Conservation (phyloP, 257 asterid genomes). For the Ocimum tenuiflorum region DNA sequence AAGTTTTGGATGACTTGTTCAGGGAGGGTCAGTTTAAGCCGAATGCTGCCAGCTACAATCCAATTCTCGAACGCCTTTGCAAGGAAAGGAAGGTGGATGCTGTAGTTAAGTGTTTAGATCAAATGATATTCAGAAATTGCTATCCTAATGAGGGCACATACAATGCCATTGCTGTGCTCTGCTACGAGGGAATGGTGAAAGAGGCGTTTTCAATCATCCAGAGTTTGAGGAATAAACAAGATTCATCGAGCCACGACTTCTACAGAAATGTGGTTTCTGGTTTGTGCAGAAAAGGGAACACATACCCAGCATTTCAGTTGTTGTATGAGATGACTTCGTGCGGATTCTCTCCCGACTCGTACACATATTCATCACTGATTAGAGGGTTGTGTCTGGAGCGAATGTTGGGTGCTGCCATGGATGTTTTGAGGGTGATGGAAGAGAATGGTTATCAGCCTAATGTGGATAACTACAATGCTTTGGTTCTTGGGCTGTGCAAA, state of each 20-base stretch:
- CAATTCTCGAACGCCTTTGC: constrained; percentile 57
- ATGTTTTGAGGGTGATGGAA: constrained; percentile 52
- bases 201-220: constrained; percentile 67
- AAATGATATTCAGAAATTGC: constrained; percentile 50
- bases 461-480: constrained; percentile 55
- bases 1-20: constrained; percentile 60
- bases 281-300: constrained; percentile 69
- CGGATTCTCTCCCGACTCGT: constrained; percentile 66
- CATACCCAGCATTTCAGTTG: constrained; percentile 60
- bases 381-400: constrained; percentile 73
- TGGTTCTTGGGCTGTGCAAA: constrained; percentile 78
- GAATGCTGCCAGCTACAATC: constrained; percentile 71
- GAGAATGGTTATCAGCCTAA: constrained; percentile 51
- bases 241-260: constrained; percentile 42
- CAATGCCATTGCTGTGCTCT: constrained; percentile 63
- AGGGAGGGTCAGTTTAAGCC: constrained; percentile 51
- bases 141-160: constrained; percentile 71
- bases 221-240: constrained; percentile 46
- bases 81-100: constrained; percentile 51
- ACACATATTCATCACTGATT: constrained; percentile 70
- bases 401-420: constrained; percentile 65
- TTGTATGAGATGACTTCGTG: constrained; percentile 47
- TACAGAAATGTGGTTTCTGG: constrained; percentile 50
- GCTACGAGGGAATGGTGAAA: constrained; percentile 59
- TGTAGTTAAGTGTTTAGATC: constrained; percentile 49